Evolutionary conservation across 352 stramenopile species (phyloP).

Genomic region (Phytophthora pini): DNA sequence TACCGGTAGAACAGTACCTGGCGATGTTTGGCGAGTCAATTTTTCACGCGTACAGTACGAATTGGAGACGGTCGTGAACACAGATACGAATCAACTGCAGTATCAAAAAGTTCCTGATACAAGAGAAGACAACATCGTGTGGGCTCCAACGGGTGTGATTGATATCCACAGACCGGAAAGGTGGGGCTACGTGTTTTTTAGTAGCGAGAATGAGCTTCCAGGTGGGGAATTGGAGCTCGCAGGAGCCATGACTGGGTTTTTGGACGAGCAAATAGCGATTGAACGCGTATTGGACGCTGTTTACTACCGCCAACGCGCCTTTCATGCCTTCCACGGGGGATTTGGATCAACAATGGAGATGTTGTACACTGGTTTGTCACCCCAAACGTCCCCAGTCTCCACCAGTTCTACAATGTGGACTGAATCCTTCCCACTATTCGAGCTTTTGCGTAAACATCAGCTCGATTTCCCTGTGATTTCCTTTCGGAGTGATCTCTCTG

Average conservation of each 20-base stretch:
- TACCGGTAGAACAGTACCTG: constrained; percentile 23
- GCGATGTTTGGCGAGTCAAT: constrained; percentile 88
- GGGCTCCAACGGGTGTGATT: constrained; percentile 73
- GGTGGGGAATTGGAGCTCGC: constrained; percentile 51
- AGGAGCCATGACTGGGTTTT: constrained; percentile 38
- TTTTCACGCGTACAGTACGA: constrained; percentile 91
- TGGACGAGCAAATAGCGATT: constrained; percentile 61
- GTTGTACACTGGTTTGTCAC: constrained; percentile 36
- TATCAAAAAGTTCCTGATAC: constrained; percentile 61
- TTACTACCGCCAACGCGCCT: constrained; percentile 74
- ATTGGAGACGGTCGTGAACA: constrained; percentile 50
- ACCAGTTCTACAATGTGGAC: constrained; percentile 4
- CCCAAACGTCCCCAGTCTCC: constrained; percentile 1
- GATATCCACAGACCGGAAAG: constrained; percentile 81
- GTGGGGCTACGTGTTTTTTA: constrained; percentile 78
- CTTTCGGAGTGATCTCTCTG: constrained; percentile 15
- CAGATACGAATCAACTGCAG: constrained; percentile 51
- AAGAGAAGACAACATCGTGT: constrained; percentile 77
- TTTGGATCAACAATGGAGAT: constrained; percentile 55
- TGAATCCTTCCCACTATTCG: constrained; percentile 32
- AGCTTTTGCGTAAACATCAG: constrained; percentile 41
- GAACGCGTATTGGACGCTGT: constrained; percentile 67
- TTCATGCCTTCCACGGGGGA: constrained; percentile 41
- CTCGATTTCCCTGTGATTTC: constrained; percentile 44
- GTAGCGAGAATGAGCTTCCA: constrained; percentile 44